These are phyloP conservation scores for Dactylonectria macrodidyma DNA, from an alignment of 2,329 filamentous ascomycete species.

Conservation along the genomic window DNA sequence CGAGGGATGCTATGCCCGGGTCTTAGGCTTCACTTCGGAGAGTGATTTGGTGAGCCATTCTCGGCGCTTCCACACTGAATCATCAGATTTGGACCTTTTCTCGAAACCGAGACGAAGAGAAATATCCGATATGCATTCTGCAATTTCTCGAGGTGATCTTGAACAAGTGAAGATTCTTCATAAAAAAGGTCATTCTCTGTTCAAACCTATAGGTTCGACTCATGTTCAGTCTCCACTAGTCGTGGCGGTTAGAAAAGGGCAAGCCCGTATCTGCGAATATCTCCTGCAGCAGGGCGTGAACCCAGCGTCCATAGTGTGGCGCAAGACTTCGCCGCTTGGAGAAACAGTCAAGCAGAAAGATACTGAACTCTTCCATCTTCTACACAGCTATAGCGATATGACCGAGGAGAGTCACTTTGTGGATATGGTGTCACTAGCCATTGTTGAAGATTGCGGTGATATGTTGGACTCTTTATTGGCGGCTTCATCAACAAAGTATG, in stretches of 20 bases:
- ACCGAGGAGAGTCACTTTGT: neutral
- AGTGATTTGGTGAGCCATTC: neutral
- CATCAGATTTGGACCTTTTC: neutral
- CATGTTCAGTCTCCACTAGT: neutral
- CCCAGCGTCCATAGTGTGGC: neutral
- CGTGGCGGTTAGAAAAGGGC: neutral
- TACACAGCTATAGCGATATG: neutral
- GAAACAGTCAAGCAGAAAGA: neutral
- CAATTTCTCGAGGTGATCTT: neutral
- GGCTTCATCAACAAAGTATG: neutral
- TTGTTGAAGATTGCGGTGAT: neutral
- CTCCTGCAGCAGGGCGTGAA: neutral
- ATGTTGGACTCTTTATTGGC: neutral
- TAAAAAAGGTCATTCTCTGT: neutral
- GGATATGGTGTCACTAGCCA: neutral
- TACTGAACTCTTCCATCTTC: neutral
- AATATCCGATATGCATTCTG: neutral
- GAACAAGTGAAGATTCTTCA: neutral
- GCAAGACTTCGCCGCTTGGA: neutral
- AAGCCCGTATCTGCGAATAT: neutral
- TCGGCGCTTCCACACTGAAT: neutral
- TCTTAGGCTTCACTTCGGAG: neutral
- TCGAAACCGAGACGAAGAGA: neutral
- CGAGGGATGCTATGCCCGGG: conserved; percentile 1
- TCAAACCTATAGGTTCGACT: fast-evolving